A percentile compares a stretch with the other conserved stretches of the same genome.
Evolutionary conservation across 164 flowering plant species (phyloP).

Genomic region (Magnolia kwangsiensis): DNA sequence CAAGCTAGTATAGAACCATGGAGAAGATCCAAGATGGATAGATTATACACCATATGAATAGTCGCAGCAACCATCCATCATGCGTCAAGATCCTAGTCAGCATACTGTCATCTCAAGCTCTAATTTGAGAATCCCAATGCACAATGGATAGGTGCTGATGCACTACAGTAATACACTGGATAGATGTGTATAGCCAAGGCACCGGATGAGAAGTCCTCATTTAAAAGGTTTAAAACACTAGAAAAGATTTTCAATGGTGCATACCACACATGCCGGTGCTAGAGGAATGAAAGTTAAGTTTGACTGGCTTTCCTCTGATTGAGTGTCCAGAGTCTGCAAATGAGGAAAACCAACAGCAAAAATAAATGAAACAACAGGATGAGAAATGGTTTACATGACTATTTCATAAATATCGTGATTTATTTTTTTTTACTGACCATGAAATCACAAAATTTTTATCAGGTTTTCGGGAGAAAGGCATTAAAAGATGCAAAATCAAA

Average conservation of each 20-base stretch:
- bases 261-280: slow-evolving; percentile 98
- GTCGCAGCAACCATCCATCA: not conserved
- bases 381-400: not conserved
- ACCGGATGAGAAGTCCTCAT: no score
- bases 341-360: slow-evolving; percentile 4
- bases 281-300: slow-evolving; percentile 78
- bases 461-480: not conserved
- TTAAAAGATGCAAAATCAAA: not conserved
- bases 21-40: not conserved
- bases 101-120: no score
- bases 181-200: no score
- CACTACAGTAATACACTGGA: no score
- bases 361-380: slow-evolving; percentile 2
- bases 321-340: slow-evolving; percentile 68
- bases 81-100: not conserved
- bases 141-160: no score
- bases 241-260: slow-evolving; percentile 10
- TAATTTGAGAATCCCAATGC: no score
- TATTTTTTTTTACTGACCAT: not conserved
- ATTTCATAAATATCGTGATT: no score
- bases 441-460: not conserved
- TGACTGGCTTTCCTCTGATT: slow-evolving; percentile 49
- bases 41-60: not conserved
- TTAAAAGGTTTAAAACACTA: not conserved
- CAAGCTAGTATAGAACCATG: not conserved